Evolutionary conservation across 2,329 filamentous ascomycete species (phyloP), one percentile per base, ranked within the genome.

Genomic region (Penicillium sp.): DNA sequence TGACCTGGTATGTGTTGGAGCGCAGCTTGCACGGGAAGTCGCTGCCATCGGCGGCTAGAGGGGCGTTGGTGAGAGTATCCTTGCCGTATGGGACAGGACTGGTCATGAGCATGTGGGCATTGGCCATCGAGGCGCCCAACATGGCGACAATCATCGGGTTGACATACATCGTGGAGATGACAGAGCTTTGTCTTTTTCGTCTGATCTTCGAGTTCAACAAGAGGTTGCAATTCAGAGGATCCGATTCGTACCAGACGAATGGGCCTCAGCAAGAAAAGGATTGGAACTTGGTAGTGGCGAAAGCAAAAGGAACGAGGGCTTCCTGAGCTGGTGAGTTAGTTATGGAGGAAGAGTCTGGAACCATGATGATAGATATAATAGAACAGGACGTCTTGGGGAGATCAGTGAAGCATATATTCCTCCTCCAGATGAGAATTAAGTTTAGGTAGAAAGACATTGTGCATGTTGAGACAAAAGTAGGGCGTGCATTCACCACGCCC

Each of bases 1-100:
- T 67, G 0, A 74, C 68, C 4, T 54, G 33, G 34, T 48, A 63
- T 20, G 60, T 64, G 0, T 69, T 71, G 0, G 53, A n/a, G 6
- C 76, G 70, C 36, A 75, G 65, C 64, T 95, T 90, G 80, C 93
- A 97, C 0, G 93, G 93, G 60, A 86, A 98, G 62, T 95, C 71
- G 25, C 67, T 70, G 0, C 86, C 86, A 25, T 61, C 60, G 0
- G 67, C 64, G 0, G 60, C 54, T 0, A 96, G 73, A 1, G 93
- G 91, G 3, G 70, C 68, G 66, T 86, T 91, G 66, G 73, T 72
- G 14, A 76, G 68, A 7, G 64, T 60, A 11, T 60, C 54, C 33
- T 66, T 54, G 51, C 69, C 56, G 45, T 79, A 90, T 0, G 88
- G 88, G 3, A 71, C 61, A 0, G 93, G 91, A 7, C 70, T 73